These are phyloP conservation scores for Microdochium nivale DNA, from an alignment of 2,329 filamentous ascomycete genomes.

Conservation along the genomic window DNA sequence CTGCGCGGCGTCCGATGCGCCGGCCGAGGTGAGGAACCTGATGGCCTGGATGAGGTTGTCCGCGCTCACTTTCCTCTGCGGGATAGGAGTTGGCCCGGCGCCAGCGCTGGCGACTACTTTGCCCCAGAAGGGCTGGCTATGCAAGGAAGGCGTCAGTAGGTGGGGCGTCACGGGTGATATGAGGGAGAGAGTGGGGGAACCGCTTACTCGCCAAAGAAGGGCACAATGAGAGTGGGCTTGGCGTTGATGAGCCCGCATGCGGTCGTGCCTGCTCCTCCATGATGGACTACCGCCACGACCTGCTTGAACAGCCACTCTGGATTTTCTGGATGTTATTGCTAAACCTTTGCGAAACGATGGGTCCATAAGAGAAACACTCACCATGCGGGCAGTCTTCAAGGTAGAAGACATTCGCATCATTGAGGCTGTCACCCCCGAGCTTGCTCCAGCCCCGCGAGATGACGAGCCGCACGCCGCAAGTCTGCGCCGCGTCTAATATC, in stretches of 20 bases:
- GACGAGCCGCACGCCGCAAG: slow-evolving; percentile 36
- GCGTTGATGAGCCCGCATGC: slow-evolving; percentile 43
- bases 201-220: slow-evolving; percentile 33
- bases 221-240: slow-evolving; percentile 43
- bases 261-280: slow-evolving; percentile 51
- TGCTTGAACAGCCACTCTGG: slow-evolving; percentile 47
- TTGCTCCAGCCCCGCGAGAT: slow-evolving; percentile 29
- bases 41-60: slow-evolving; percentile 25
- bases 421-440: slow-evolving; percentile 4
- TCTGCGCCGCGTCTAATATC: slow-evolving; percentile 30
- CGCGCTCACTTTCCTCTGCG: slow-evolving; percentile 22
- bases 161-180: not conserved
- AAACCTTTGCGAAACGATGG: no score
- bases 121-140: slow-evolving; percentile 30
- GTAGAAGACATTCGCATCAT: slow-evolving; percentile 28
- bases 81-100: slow-evolving; percentile 26
- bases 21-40: slow-evolving; percentile 17
- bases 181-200: not conserved
- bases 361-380: no score
- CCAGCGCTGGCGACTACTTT: slow-evolving; percentile 28
- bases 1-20: slow-evolving; percentile 19
- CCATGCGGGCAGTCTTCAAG: slow-evolving; percentile 44
- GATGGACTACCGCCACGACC: slow-evolving; percentile 46
- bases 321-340: no score
- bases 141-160: not conserved